A percentile compares a stretch with the other conserved stretches of the same genome.
phyloP scores from a whole-genome alignment of 169 alveolate genomes.

The Plasmodium inui region DNA sequence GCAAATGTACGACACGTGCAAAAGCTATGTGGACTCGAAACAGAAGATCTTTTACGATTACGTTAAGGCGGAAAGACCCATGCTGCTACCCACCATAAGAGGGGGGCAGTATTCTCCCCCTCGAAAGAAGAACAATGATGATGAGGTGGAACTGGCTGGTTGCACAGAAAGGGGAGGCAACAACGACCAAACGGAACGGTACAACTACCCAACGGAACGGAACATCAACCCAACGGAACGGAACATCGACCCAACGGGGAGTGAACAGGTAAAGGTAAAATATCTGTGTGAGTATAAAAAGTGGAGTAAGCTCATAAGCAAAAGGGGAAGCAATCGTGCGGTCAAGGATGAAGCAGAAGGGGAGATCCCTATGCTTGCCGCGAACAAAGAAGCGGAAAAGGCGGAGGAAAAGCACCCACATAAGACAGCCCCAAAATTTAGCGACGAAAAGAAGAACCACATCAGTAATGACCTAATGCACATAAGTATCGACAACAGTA shows the following conservation, averaged over 20 bases:
- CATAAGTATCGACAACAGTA: constrained; percentile 63
- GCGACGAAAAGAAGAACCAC: background rate
- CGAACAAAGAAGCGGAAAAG: background rate
- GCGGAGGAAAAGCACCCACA: background rate
- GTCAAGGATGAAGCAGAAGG: background rate
- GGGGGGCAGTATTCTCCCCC: background rate
- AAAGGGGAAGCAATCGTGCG: background rate
- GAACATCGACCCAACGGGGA: background rate
- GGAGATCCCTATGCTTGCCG: background rate
- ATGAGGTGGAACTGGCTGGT: background rate
- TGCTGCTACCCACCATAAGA: background rate
- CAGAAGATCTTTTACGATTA: constrained; percentile 61
- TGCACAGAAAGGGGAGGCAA: background rate
- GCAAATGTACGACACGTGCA: constrained; percentile 44
- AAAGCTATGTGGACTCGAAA: constrained; percentile 54
- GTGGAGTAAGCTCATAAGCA: constrained; percentile 35
- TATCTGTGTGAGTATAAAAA: constrained; percentile 57
- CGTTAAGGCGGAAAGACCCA: constrained; percentile 17
- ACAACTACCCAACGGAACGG: background rate
- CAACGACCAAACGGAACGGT: background rate
- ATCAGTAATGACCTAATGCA: constrained; percentile 28
- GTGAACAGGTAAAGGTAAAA: background rate
- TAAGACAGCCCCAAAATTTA: background rate
- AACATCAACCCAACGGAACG: background rate
- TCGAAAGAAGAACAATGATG: background rate